A percentile compares a stretch with the other conserved stretches of the same genome.
Conservation (phyloP, 768 basidiomycete species). For the Candolleomyces aberdarensis region DNA sequence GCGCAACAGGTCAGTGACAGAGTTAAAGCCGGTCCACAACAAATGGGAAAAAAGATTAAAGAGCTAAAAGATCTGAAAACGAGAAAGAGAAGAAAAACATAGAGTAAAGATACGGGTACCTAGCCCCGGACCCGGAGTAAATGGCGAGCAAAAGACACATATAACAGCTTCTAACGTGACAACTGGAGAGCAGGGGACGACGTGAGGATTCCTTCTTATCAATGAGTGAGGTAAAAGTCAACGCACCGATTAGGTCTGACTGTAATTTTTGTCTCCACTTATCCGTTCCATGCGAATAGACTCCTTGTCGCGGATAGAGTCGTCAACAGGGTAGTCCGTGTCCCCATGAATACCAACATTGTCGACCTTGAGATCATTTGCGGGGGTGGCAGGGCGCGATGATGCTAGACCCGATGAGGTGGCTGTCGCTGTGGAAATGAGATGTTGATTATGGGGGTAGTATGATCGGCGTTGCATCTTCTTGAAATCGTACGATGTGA, state of each 20-base stretch:
- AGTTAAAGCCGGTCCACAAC: too few relatives aligned
- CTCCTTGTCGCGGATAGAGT: constrained; percentile 30
- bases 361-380: constrained; percentile 46
- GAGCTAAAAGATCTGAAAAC: neutral
- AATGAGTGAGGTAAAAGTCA: neutral
- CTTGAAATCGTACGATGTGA: constrained; percentile 89
- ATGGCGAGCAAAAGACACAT: neutral
- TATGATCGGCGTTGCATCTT: constrained; percentile 90
- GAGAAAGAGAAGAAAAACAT: neutral
- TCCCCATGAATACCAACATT: constrained; percentile 31
- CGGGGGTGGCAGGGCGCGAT: constrained; percentile 74
- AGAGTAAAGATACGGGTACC: too few relatives aligned
- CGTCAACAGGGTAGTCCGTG: constrained; percentile 36
- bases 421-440: constrained; percentile 68
- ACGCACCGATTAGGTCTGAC: constrained; percentile 27
- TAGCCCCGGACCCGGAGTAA: too few relatives aligned
- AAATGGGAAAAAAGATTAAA: too few relatives aligned
- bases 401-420: constrained; percentile 68
- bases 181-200: too few relatives aligned
- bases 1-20: too few relatives aligned
- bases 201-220: neutral
- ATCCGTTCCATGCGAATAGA: constrained; percentile 38
- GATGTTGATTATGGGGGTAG: constrained; percentile 80
- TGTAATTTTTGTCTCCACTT: constrained; percentile 48
- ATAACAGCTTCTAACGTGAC: too few relatives aligned